phyloP scores from a whole-genome alignment of 2,329 filamentous ascomycete species.

The Talaromyces sp. region DNA sequence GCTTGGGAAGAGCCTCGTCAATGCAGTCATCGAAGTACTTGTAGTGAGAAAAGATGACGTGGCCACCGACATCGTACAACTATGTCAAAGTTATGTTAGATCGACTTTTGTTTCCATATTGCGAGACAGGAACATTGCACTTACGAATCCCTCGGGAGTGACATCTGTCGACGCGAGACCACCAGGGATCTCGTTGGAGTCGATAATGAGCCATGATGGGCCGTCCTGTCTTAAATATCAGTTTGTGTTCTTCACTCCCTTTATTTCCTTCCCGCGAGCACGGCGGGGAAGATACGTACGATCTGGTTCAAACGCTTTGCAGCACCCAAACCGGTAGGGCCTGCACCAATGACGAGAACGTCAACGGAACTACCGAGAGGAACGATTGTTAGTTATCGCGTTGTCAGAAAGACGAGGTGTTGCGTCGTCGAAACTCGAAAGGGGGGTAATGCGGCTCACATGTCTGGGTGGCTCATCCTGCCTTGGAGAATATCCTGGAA shows the following conservation, averaged over 20 bases:
- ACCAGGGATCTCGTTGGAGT: conserved; percentile 86
- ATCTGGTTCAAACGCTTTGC: conserved; percentile 97
- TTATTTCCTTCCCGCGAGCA: neutral
- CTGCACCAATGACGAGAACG: conserved; percentile 95
- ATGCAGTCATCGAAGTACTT: conserved; percentile 99
- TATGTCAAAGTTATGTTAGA: conserved; percentile 37
- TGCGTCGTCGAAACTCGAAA: neutral
- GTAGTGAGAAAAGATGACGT: conserved; percentile 99
- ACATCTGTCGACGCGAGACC: conserved; percentile 94
- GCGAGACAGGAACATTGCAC: conserved; percentile 44
- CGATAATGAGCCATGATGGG: conserved; percentile 93
- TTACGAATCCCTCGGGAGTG: conserved; percentile 93
- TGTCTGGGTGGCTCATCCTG: conserved; percentile 47
- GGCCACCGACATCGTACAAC: conserved; percentile 97
- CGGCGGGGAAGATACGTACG: conserved; percentile 54
- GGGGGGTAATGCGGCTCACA: conserved; percentile 32
- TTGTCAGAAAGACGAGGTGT: neutral
- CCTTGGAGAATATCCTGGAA: conserved; percentile 47
- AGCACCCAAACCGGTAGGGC: conserved; percentile 94
- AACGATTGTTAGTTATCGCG: conserved; percentile 19
- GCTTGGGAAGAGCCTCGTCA: conserved; percentile 89
- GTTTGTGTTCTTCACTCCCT: conserved; percentile 17
- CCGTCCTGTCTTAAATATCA: conserved; percentile 61
- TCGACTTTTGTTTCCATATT: neutral
- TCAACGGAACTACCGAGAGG: conserved; percentile 70